Conservation (phyloP, 768 basidiomycete species). For the Leccinum ochraceum region DNA sequence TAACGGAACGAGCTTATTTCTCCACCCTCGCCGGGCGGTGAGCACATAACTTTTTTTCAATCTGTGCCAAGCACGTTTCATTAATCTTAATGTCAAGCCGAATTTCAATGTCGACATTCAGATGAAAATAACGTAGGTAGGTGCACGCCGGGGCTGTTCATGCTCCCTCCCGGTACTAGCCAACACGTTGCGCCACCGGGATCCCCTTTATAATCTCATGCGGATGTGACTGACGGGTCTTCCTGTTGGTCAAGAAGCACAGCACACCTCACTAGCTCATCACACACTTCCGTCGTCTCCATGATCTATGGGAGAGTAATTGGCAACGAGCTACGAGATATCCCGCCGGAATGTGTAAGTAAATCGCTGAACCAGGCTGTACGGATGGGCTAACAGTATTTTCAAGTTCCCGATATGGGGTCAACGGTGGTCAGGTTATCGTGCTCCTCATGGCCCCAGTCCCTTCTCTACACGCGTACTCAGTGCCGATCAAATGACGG, state of each 20-base stretch:
- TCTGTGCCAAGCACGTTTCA: slow-evolving; percentile 28
- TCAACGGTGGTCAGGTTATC: slow-evolving; percentile 30
- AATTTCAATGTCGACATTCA: slow-evolving; percentile 13
- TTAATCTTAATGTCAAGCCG: slow-evolving; percentile 23
- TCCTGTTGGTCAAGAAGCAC: slow-evolving; percentile 21
- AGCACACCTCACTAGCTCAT: slow-evolving; percentile 13
- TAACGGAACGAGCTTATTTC: slow-evolving; percentile 14
- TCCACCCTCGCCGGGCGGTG: slow-evolving; percentile 18
- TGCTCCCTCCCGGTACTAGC: slow-evolving; percentile 15
- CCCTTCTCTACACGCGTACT: slow-evolving; percentile 26
- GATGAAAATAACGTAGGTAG: slow-evolving; percentile 21
- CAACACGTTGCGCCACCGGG: slow-evolving; percentile 25
- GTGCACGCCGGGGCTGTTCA: slow-evolving; percentile 28
- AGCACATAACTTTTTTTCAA: slow-evolving; percentile 8
- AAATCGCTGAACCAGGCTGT: background rate
- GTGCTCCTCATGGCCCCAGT: slow-evolving; percentile 28
- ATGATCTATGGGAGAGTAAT: slow-evolving; percentile 33
- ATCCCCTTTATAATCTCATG: slow-evolving; percentile 27
- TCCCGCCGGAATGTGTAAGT: slow-evolving; percentile 33
- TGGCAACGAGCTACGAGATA: slow-evolving; percentile 31
- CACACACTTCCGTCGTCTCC: slow-evolving; percentile 17
- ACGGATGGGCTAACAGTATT: slow-evolving; percentile 10
- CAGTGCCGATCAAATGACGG: slow-evolving; percentile 20
- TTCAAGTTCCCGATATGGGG: slow-evolving; percentile 35
- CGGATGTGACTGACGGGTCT: slow-evolving; percentile 13